A percentile compares a stretch with the other conserved stretches of the same genome.
Evolutionary conservation across 805 yeast species (phyloP).

Genomic region (Grigorovia transvaalensis): DNA sequence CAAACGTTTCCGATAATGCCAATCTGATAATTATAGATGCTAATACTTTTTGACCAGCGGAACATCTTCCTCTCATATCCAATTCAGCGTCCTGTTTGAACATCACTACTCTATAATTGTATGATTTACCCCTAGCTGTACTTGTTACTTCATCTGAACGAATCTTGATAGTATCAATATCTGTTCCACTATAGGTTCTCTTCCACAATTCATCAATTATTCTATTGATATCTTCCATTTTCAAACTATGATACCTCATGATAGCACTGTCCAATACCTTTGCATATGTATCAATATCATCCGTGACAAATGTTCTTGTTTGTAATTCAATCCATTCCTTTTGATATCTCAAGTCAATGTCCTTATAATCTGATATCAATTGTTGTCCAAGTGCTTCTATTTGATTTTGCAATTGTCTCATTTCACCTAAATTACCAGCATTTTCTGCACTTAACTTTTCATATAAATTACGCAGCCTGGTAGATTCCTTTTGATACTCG

Average conservation of each 20-base stretch:
- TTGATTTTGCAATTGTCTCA: slow-evolving; percentile 72
- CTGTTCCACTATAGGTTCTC: slow-evolving; percentile 87
- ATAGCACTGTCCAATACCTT: slow-evolving; percentile 87
- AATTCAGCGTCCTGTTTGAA: slow-evolving; percentile 81
- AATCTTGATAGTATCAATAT: slow-evolving; percentile 82
- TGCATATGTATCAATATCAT: slow-evolving; percentile 71
- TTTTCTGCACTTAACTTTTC: slow-evolving; percentile 50
- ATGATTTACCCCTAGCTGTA: slow-evolving; percentile 46
- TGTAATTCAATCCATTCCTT: slow-evolving; percentile 68
- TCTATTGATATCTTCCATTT: slow-evolving; percentile 87
- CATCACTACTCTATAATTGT: slow-evolving; percentile 93
- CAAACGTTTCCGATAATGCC: slow-evolving; percentile 93
- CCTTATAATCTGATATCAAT: slow-evolving; percentile 57
- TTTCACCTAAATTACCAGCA: slow-evolving; percentile 77
- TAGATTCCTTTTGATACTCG: slow-evolving; percentile 49
- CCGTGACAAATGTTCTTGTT: slow-evolving; percentile 63
- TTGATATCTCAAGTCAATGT: slow-evolving; percentile 53
- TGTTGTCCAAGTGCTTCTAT: slow-evolving; percentile 45
- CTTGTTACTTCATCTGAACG: slow-evolving; percentile 55
- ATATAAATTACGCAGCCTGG: slow-evolving; percentile 38
- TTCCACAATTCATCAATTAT: slow-evolving; percentile 90
- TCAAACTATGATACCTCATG: slow-evolving; percentile 80
- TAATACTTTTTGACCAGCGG: slow-evolving; percentile 94
- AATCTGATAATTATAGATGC: slow-evolving; percentile 86
- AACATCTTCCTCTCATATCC: slow-evolving; percentile 97